Percentiles rank a stretch among this genome's conserved stretches.
Conservation (phyloP, 1,284 basidiomycete genomes). For the Kalmanozyma brasiliensis region DNA sequence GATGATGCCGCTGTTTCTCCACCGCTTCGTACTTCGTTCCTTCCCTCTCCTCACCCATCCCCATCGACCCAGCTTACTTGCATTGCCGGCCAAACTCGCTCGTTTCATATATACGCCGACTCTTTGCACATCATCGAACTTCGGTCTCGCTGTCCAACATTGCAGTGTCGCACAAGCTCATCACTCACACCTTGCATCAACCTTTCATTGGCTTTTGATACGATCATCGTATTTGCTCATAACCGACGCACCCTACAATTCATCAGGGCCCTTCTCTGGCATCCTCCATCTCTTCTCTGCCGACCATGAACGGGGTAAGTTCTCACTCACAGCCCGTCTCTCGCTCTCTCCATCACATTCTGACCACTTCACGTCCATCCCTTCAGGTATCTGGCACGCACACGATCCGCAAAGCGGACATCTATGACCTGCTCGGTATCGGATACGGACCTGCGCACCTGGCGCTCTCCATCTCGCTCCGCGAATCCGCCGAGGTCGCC, state of each 20-base stretch:
- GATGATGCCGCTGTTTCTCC: constrained; percentile 7
- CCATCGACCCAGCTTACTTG: background rate
- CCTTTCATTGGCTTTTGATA: no score
- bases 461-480: constrained; percentile 62
- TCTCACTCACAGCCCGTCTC: background rate
- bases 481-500: constrained; percentile 56
- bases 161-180: no score
- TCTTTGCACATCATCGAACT: constrained; percentile 3
- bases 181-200: no score
- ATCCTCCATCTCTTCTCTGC: constrained; percentile 32
- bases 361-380: background rate
- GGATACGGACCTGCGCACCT: constrained; percentile 66
- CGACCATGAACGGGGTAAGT: constrained; percentile 39
- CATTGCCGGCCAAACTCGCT: constrained; percentile 5
- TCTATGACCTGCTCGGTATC: constrained; percentile 62
- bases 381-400: constrained; percentile 28
- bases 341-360: background rate
- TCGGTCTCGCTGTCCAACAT: no score
- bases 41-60: background rate
- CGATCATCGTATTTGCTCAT: background rate
- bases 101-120: constrained; percentile 13
- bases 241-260: background rate
- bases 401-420: constrained; percentile 36
- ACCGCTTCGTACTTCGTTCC: background rate
- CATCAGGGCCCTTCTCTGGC: constrained; percentile 21